These are phyloP conservation scores for Dioszegia hungarica DNA, from an alignment of 768 basidiomycete species.

Conservation along the genomic window DNA sequence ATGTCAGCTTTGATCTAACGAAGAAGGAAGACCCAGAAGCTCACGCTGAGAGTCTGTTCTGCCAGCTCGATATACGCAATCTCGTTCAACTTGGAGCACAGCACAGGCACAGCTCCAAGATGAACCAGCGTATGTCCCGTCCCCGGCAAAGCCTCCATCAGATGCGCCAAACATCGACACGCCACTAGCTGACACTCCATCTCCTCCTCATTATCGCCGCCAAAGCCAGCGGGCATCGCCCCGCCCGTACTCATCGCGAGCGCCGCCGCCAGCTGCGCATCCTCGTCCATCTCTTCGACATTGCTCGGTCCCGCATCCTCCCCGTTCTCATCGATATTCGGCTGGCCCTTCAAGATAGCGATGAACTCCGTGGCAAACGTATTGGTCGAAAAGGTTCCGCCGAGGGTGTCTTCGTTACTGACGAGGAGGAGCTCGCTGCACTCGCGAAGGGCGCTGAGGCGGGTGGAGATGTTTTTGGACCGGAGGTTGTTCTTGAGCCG, in stretches of 20 bases:
- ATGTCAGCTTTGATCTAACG: slow-evolving; percentile 16
- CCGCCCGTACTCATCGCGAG: slow-evolving; percentile 65
- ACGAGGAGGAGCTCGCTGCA: slow-evolving; percentile 90
- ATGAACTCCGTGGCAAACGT: slow-evolving; percentile 87
- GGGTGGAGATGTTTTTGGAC: slow-evolving; percentile 59
- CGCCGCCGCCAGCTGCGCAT: slow-evolving; percentile 81
- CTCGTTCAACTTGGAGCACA: slow-evolving; percentile 94
- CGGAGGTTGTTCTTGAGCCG: slow-evolving; percentile 53
- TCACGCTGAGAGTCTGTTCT: slow-evolving; percentile 93
- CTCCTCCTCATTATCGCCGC: slow-evolving; percentile 48
- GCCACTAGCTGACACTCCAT: slow-evolving; percentile 89
- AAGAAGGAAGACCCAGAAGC: slow-evolving; percentile 46
- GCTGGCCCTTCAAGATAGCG: slow-evolving; percentile 66
- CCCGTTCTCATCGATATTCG: slow-evolving; percentile 35
- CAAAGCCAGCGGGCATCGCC: slow-evolving; percentile 52
- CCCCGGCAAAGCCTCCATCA: slow-evolving; percentile 98
- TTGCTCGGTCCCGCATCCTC: slow-evolving; percentile 58
- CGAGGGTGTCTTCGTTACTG: slow-evolving; percentile 93
- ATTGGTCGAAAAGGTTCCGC: slow-evolving; percentile 81
- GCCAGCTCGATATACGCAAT: slow-evolving; percentile 98
- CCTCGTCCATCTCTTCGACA: slow-evolving; percentile 57
- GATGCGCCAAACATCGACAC: slow-evolving; percentile 91
- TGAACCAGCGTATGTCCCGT: slow-evolving; percentile 96
- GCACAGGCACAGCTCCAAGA: slow-evolving; percentile 94
- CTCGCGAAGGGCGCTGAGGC: slow-evolving; percentile 86